Conservation (phyloP, 1,284 basidiomycete species). For the Trametes versicolor region DNA sequence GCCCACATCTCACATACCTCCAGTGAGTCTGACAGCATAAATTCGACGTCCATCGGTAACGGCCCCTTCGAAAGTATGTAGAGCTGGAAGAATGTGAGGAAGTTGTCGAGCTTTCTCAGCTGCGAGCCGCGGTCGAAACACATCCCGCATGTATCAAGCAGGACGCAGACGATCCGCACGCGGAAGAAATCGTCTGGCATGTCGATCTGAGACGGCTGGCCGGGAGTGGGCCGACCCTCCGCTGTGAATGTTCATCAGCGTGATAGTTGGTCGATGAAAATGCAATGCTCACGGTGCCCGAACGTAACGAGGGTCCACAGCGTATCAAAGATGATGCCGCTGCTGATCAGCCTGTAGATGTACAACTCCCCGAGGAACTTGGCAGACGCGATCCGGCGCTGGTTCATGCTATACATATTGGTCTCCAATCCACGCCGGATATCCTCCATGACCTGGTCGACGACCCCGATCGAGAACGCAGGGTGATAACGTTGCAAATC, state of each 20-base stretch:
- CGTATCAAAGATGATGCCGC: conserved; percentile 91
- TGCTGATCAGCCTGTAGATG: conserved; percentile 94
- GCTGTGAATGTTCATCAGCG: conserved; percentile 54
- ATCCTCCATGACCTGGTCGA: conserved; percentile 96
- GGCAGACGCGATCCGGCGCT: conserved; percentile 89
- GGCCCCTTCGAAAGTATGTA: conserved; percentile 86
- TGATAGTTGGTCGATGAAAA: conserved; percentile 17
- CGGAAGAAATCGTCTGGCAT: conserved; percentile 98
- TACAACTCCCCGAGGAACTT: conserved; percentile 98
- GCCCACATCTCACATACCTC: conserved; percentile 61
- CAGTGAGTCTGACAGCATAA: conserved; percentile 94
- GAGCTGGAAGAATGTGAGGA: conserved; percentile 94
- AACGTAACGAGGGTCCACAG: conserved; percentile 97
- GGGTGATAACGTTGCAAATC: conserved; percentile 94
- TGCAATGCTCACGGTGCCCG: conserved; percentile 83
- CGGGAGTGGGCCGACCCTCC: conserved; percentile 90
- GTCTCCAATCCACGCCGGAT: conserved; percentile 91
- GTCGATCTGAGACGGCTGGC: conserved; percentile 81
- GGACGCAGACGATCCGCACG: conserved; percentile 88
- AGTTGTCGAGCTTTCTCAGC: conserved; percentile 92
- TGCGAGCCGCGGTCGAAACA: conserved; percentile 95
- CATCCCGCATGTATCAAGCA: conserved; percentile 97
- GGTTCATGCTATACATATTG: conserved; percentile 96
- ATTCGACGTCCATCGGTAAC: conserved; percentile 96
- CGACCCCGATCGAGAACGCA: conserved; percentile 87